phyloP scores from a whole-genome alignment of 2,329 filamentous ascomycete genomes.

The Achaetomium macrosporum region DNA sequence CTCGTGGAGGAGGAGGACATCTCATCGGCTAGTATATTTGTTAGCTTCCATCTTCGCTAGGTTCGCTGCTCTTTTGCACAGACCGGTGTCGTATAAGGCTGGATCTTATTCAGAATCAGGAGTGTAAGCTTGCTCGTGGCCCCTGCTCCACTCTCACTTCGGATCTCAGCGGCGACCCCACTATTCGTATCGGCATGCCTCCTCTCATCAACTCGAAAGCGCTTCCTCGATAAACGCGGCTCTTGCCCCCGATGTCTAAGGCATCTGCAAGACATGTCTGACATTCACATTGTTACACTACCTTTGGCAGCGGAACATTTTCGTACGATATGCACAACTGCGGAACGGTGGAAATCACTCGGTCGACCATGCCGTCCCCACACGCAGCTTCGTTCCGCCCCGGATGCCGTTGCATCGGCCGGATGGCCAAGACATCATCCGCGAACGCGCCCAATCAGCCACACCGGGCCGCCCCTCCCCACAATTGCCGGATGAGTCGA shows the following conservation, averaged over 20 bases:
- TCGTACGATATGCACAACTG: neutral
- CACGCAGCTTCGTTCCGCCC: conserved; percentile 10
- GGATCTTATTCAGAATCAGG: too few relatives aligned
- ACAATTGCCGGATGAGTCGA: conserved; percentile 11
- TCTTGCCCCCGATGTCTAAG: neutral
- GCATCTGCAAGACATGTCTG: neutral
- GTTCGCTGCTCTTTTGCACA: too few relatives aligned
- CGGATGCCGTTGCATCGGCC: conserved; percentile 7
- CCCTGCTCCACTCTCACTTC: too few relatives aligned
- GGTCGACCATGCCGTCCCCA: conserved; percentile 3
- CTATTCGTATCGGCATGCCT: too few relatives aligned
- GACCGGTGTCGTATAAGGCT: too few relatives aligned
- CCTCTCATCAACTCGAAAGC: too few relatives aligned
- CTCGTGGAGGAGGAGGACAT: too few relatives aligned
- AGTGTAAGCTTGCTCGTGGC: too few relatives aligned
- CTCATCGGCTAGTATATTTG: too few relatives aligned
- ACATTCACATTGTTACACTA: neutral
- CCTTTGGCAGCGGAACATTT: neutral
- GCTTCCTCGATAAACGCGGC: neutral
- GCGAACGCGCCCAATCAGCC: conserved; percentile 4
- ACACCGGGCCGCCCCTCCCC: neutral
- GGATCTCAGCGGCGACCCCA: too few relatives aligned
- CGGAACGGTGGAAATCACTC: neutral
- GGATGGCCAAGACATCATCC: neutral
- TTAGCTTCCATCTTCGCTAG: too few relatives aligned